Conservation (phyloP, 2,329 filamentous ascomycete genomes). For the Colletotrichum viniferum region DNA sequence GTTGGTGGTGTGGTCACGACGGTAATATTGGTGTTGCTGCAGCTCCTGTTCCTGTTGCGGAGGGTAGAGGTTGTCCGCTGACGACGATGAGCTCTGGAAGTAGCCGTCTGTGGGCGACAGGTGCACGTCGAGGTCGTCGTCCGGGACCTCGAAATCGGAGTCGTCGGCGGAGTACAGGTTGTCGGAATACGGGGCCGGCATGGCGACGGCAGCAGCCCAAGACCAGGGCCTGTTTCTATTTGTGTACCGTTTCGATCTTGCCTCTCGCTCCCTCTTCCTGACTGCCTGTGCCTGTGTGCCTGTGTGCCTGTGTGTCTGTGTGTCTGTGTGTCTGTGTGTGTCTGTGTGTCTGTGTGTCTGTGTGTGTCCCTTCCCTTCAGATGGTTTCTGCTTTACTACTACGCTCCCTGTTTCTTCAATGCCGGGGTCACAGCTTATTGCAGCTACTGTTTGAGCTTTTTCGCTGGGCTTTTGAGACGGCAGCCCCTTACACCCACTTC, state of each 20-base stretch:
- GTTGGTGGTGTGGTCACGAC: not conserved
- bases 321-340: not conserved
- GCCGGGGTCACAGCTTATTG: not conserved
- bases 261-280: not conserved
- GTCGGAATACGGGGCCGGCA: conserved; percentile 50
- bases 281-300: not conserved
- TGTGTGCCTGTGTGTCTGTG: not conserved
- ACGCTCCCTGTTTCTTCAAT: conserved; percentile 3
- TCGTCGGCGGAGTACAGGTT: conserved; percentile 26
- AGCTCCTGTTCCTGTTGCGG: conserved; percentile 11
- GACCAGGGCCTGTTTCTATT: conserved; percentile 18
- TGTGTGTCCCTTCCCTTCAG: not conserved
- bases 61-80: conserved; percentile 27
- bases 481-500: not conserved
- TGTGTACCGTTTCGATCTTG: not conserved
- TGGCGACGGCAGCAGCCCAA: conserved; percentile 29
- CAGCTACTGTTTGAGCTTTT: conserved; percentile 11
- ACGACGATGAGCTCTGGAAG: conserved; percentile 45
- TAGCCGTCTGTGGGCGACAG: conserved; percentile 58
- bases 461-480: not conserved
- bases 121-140: conserved; percentile 26
- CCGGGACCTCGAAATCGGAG: conserved; percentile 15
- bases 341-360: not conserved
- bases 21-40: not conserved
- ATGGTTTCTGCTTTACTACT: conserved; percentile 17